Base-by-base conservation (phyloP, 495 filamentous ascomycete species). In the Aspergillus sclerotioniger region DNA sequence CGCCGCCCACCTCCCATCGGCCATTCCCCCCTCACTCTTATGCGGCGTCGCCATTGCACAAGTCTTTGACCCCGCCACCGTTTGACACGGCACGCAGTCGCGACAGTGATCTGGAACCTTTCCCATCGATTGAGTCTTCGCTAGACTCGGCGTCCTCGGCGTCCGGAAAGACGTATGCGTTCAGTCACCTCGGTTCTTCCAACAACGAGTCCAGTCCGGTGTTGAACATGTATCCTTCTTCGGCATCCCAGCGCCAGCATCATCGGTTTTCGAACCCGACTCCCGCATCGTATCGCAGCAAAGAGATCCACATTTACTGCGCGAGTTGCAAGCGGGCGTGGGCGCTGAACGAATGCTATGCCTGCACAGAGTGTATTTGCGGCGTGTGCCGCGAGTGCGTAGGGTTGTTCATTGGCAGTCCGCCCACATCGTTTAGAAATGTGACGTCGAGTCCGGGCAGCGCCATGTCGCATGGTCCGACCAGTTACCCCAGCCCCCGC, bases 321-420 rank as follows among this genome's bases (percentile, higher is more conserved):
- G 89, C 92, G 0, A 84, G 84, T 16, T 96, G 92, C 67, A 87
- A 87, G 59, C 82, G 86, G 17, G 71, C 88, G 3, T 90, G 86
- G 58, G 71, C 87, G 3, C 71, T 96, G 45, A 85, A 84, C 57
- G 87, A 92, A 56, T 91, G 88, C 31, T 96, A 89, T 67, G 92
- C 92, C 12, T 96, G 92, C 71, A 96, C 91, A 0, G 91, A 96
- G 67, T 96, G 92, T 68, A 96, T 96, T 51, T 94, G 90, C 67
- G 92, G 92, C 2, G 81, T 96, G 48, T 96, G 92, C 66, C 86
- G 84, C 53, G 88, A 89, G 43, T 96, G 92, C 58, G 90, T 96
- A 16, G 84, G 89, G 59, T 84, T 89, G 60, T 81, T 94, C 55
- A 87, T 90, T 17, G 76, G 74, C 57, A 80, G 74, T 50, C 76